phyloP scores from a whole-genome alignment of 345 rosid genomes.

The Gossypioides kirkii region DNA sequence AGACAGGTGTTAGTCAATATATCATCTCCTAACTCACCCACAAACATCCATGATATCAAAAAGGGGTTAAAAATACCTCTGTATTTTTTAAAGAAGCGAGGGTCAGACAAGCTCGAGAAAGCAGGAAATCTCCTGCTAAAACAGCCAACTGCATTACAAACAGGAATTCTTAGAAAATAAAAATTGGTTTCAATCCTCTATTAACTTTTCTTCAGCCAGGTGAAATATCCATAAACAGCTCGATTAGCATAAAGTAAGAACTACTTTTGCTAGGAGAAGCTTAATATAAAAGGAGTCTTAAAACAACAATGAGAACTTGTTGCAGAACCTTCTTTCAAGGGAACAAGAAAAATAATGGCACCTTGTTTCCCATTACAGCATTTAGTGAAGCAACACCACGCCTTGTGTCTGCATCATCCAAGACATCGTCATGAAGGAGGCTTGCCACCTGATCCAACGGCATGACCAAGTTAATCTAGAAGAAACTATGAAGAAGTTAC shows the following conservation, averaged over 20 bases:
- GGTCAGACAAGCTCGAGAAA: constrained; percentile 86
- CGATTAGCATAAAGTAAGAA: not conserved
- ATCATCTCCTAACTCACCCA: not conserved
- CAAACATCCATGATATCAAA: not conserved
- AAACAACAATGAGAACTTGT: not conserved
- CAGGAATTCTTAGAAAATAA: not conserved
- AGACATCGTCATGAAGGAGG: constrained; percentile 90
- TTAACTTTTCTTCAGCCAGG: not conserved
- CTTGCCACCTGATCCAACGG: constrained; percentile 51
- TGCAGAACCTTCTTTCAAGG: not conserved
- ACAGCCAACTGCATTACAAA: constrained; percentile 66
- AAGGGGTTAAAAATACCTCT: constrained; percentile 39
- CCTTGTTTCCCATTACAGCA: constrained; percentile 92
- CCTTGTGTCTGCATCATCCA: constrained; percentile 92
- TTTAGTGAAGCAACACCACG: constrained; percentile 89
- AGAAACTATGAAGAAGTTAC: constrained; percentile 7
- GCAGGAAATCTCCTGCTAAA: constrained; percentile 87
- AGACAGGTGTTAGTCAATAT: not conserved
- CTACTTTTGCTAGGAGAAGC: not conserved
- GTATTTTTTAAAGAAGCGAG: constrained; percentile 84
- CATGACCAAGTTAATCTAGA: not conserved
- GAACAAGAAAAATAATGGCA: constrained; percentile 16
- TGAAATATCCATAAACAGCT: not conserved
- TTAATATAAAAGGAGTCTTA: not conserved
- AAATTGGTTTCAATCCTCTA: not conserved